Percentiles rank a stretch among this genome's conserved stretches.
phyloP scores from a whole-genome alignment of 2,329 filamentous ascomycete species.

The Colletotrichum lupini region DNA sequence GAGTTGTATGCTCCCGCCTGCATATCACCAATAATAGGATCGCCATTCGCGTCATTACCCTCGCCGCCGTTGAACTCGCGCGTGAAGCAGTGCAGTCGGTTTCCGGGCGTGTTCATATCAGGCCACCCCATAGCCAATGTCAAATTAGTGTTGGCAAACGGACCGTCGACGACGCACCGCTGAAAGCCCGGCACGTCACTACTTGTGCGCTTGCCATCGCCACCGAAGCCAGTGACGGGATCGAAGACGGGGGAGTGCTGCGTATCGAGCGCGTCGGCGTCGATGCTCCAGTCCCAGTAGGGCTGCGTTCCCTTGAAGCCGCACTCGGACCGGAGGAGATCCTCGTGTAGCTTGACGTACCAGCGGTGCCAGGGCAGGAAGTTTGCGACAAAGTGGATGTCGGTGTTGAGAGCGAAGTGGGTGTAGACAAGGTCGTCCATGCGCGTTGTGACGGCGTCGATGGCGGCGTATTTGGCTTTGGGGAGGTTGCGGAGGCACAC shows the following conservation, averaged over 20 bases:
- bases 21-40: conserved; percentile 37
- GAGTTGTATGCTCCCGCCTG: conserved; percentile 33
- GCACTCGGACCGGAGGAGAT: conserved; percentile 43
- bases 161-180: conserved; percentile 40
- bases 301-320: conserved; percentile 46
- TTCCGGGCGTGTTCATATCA: conserved; percentile 27
- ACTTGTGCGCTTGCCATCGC: conserved; percentile 38
- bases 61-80: conserved; percentile 36
- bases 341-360: conserved; percentile 45
- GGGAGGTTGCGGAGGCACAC: conserved; percentile 34
- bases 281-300: conserved; percentile 46
- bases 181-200: conserved; percentile 26
- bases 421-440: conserved; percentile 38
- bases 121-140: conserved; percentile 37
- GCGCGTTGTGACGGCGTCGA: conserved; percentile 33
- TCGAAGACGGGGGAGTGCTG: conserved; percentile 45
- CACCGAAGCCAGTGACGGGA: conserved; percentile 45
- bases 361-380: conserved; percentile 51
- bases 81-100: conserved; percentile 37
- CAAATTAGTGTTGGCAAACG: conserved; percentile 38
- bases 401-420: conserved; percentile 32
- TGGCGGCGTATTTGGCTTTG: conserved; percentile 28
- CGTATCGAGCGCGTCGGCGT: conserved; percentile 34
- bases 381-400: conserved; percentile 39
- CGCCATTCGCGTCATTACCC: conserved; percentile 31